Conservation (phyloP, 306 rosid species). For the Corylus heterophylla region DNA sequence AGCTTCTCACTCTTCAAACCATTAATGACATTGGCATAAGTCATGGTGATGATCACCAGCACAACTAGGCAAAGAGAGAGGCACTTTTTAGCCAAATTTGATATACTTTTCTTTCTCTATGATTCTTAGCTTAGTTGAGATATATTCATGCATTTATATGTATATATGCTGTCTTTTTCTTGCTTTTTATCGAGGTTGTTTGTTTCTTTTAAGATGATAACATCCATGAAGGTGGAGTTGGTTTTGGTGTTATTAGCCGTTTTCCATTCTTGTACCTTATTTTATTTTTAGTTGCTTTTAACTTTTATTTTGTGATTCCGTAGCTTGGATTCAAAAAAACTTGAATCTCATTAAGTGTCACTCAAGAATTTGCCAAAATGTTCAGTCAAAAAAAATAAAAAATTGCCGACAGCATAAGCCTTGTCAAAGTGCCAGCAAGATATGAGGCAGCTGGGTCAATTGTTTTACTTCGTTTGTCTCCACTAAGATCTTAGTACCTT, state of each 20-base stretch:
- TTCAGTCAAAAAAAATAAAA: no score
- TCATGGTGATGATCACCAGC: background rate
- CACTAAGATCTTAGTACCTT: background rate
- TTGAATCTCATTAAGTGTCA: background rate
- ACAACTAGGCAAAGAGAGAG: slow-evolving; percentile 17
- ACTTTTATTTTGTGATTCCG: background rate
- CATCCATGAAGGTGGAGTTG: background rate
- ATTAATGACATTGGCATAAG: background rate
- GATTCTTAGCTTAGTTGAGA: background rate
- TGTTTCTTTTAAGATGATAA: background rate
- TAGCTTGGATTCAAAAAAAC: background rate
- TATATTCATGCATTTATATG: background rate
- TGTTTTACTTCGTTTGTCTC: background rate
- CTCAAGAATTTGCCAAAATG: no score
- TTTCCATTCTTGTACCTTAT: no score
- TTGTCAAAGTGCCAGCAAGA: background rate
- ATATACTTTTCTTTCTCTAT: background rate
- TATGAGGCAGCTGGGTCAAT: background rate
- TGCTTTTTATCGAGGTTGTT: slow-evolving; percentile 4
- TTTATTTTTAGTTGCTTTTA: background rate
- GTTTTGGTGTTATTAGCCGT: background rate
- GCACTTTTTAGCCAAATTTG: background rate
- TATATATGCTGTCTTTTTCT: slow-evolving; percentile 14
- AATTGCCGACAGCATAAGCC: no score
- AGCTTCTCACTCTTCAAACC: slow-evolving; percentile 31